Base-by-base conservation (phyloP, 108 stramenopile genomes). In the Halocafeteria seosinensis region DNA sequence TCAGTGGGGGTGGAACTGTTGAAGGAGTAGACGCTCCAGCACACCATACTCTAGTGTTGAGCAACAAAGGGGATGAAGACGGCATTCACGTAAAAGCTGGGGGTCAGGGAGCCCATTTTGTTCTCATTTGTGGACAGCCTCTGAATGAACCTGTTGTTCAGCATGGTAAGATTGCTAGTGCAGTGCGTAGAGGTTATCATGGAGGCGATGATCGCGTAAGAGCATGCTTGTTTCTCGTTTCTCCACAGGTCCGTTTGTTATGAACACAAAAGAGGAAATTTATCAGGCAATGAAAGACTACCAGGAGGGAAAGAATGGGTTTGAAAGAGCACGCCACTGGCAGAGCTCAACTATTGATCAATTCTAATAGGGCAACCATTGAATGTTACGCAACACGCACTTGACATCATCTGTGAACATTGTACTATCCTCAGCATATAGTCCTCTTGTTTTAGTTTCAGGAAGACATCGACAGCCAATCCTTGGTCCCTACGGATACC, bases 241-340 rank as follows among this genome's bases (percentile, higher is more conserved):
- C n/a, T n/a, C n/a, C n/a, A n/a, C n/a, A n/a, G n/a, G 91, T 11
- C 91, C 91, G 0, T 93, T 93, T 73, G 91, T 93, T 26, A 93
- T 93, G 91, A 88, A 87, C 67, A 88, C 87, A 0, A 65, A 68
- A 26, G 75, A 88, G 27, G 88, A 90, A 66, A 81, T 92, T 27
- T 38, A 63, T 21, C 66, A 89, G 68, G 88, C 91, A 27, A 84
- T 80, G 50, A 53, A 37, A 38, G 91, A 92, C 72, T 92, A 76
- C 73, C 73, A 75, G 35, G 70, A 50, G 59, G 85, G 85, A 50
- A 36, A 78, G 62, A 87, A 55, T 55, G 53, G 53, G 8, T 55
- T 55, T 31, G 53, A 55, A 12, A 11, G 12, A 5, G 53, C 53
- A 11, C 9, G 8, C 30, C 30, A 12, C 30, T 55, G 53, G 53